Evolutionary conservation across 176 grass and related monocot genomes (phyloP), one percentile per base, ranked within the genome.

Genomic region (Luzula sylvatica): DNA sequence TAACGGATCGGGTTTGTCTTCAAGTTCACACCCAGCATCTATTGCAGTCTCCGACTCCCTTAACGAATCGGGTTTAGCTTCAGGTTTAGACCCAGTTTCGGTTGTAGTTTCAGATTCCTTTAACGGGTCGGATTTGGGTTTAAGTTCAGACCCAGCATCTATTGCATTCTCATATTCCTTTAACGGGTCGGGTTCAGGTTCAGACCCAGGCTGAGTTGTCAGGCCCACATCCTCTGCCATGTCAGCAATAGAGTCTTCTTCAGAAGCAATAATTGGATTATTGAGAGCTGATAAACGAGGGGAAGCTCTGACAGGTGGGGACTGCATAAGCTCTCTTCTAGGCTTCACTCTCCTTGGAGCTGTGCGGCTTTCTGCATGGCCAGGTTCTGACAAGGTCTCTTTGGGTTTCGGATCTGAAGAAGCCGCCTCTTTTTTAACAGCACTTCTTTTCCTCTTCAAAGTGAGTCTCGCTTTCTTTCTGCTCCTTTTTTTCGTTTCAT

Each of bases 371-470:
- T 9, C 25, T 2, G 2, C 20, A 4, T 46, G 11, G 15, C 30
- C 42, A 44, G 40, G 42, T 49, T 17, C 42, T 49, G 41, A 47
- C 43, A 30, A 64, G 28, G 26, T 11, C 60, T 50, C 41, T 22
- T 62, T 11, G 2, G 44, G 43, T 26, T 61, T 44, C 21, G 17
- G 12, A 8, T 45, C 39, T 61, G 40, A 45, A 16, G 38, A 8
- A n/a, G n/a, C n/a, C n/a, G n/a, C n/a, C n/a, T n/a, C n/a, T n/a
- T n/a, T n/a, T 45, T 61, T 45, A 20, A 30, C 18, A 14, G 25
- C 16, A 15, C 42, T 50, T 4, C 24, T 64, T 50, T 64, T 64
- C 29, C 60, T 64, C 47, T 64, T 64, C 47, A 11, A 15, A 35
- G 30, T 35, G 30, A 35, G 30, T 35, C 9, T 35, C 30, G 30